Conservation (phyloP, 805 yeast species). For the Candida sakaeoensis region DNA sequence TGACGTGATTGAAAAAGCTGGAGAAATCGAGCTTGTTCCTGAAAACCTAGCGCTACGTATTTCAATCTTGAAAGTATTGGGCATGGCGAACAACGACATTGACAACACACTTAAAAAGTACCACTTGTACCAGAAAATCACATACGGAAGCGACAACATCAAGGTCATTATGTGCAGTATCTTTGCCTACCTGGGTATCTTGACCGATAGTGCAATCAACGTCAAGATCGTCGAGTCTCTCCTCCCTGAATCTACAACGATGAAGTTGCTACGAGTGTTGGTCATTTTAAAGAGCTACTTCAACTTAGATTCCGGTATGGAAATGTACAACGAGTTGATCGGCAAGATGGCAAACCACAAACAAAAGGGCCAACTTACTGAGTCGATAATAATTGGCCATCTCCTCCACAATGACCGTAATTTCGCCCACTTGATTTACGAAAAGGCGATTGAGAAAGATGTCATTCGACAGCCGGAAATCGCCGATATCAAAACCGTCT, state of each 20-base stretch:
- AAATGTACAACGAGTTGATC: slow-evolving; percentile 45
- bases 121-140: slow-evolving; percentile 35
- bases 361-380: slow-evolving; percentile 42
- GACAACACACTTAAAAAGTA: slow-evolving; percentile 32
- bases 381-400: slow-evolving; percentile 42
- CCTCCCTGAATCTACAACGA: slow-evolving; percentile 24
- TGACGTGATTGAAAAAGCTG: neutral
- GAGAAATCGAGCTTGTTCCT: slow-evolving; percentile 13
- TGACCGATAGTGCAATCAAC: slow-evolving; percentile 22
- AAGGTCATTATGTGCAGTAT: slow-evolving; percentile 40
- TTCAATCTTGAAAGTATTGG: slow-evolving; percentile 29
- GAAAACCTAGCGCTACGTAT: slow-evolving; percentile 29
- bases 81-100: slow-evolving; percentile 27
- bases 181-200: slow-evolving; percentile 38
- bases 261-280: slow-evolving; percentile 34
- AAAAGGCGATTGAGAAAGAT: slow-evolving; percentile 35
- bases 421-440: slow-evolving; percentile 49
- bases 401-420: slow-evolving; percentile 48
- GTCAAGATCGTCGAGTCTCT: slow-evolving; percentile 38
- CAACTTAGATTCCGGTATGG: slow-evolving; percentile 36
- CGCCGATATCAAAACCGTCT: slow-evolving; percentile 36
- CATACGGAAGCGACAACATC: slow-evolving; percentile 37
- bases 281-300: slow-evolving; percentile 41
- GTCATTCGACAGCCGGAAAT: slow-evolving; percentile 40
- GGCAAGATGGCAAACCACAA: slow-evolving; percentile 36